These are phyloP conservation scores for Globisporangium irregulare DNA, from an alignment of 352 stramenopile species.

Conservation along the genomic window DNA sequence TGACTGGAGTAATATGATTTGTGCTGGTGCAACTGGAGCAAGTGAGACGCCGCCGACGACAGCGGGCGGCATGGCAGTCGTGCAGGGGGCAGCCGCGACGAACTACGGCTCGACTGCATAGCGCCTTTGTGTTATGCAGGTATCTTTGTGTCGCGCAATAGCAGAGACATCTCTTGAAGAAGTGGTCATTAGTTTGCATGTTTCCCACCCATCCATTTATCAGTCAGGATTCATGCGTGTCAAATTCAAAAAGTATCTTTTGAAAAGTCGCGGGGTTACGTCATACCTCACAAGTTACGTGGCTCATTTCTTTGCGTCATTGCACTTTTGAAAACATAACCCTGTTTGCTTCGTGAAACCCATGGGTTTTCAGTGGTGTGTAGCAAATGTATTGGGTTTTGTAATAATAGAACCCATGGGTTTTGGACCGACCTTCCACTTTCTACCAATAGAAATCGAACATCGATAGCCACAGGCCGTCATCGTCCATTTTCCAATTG, in stretches of 20 bases:
- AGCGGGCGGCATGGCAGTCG: constrained; percentile 23
- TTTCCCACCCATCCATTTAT: background rate
- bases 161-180: background rate
- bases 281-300: background rate
- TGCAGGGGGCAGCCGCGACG: constrained; percentile 6
- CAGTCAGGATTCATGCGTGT: background rate
- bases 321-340: background rate
- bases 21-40: constrained; percentile 1
- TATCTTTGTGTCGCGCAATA: background rate
- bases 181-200: background rate
- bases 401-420: background rate
- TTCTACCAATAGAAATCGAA: background rate
- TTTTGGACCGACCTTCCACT: background rate
- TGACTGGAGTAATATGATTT: background rate
- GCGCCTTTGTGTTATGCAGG: background rate
- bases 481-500: background rate
- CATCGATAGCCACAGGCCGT: background rate
- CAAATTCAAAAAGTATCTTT: background rate
- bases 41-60: constrained; percentile 10
- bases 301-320: background rate
- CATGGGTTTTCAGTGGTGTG: background rate
- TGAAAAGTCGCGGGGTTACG: background rate
- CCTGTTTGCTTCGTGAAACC: background rate
- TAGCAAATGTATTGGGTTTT: background rate
- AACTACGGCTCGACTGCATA: constrained; percentile 23